Evolutionary conservation across 257 asterid species (phyloP).

Genomic region (Cinchona pubescens): DNA sequence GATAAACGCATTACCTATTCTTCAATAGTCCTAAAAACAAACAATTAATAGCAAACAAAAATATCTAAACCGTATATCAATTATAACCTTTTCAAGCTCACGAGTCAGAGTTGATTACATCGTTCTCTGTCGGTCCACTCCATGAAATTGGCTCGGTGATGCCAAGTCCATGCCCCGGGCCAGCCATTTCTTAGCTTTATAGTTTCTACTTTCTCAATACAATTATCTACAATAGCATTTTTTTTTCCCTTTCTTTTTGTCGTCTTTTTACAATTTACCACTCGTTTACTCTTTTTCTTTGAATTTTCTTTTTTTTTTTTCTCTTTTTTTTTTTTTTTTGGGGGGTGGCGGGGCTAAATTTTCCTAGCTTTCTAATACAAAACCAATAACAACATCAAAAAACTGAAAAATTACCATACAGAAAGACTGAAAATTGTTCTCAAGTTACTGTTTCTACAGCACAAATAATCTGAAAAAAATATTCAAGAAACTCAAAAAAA

Average conservation of each 20-base stretch:
- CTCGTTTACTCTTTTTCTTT: no score
- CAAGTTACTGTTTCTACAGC: slow-evolving; percentile 20
- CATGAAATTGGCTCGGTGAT: slow-evolving; percentile 32
- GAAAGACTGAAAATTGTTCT: slow-evolving; percentile 15
- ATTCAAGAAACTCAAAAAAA: no score
- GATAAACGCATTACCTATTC: slow-evolving; percentile 8
- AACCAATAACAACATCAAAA: not conserved
- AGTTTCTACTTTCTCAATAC: slow-evolving; percentile 8
- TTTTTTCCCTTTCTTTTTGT: not conserved
- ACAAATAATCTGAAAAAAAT: slow-evolving; percentile 10
- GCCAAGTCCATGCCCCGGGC: slow-evolving; percentile 20
- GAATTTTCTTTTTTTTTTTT: no score
- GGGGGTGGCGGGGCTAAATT: no score
- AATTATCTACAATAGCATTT: not conserved
- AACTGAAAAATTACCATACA: not conserved
- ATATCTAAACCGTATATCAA: not conserved
- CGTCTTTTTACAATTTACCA: not conserved
- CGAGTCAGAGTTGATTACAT: slow-evolving; percentile 21
- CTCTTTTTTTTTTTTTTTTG: not conserved
- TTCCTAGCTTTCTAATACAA: slow-evolving; percentile 5
- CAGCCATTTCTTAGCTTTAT: slow-evolving; percentile 15
- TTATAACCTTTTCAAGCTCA: slow-evolving; percentile 28
- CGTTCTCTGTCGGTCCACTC: slow-evolving; percentile 31
- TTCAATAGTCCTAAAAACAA: slow-evolving; percentile 2
- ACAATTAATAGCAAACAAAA: not conserved